A percentile compares a stretch with the other conserved stretches of the same genome.
Conservation (phyloP, 129 eudicot species). For the Flaveria brownii region DNA sequence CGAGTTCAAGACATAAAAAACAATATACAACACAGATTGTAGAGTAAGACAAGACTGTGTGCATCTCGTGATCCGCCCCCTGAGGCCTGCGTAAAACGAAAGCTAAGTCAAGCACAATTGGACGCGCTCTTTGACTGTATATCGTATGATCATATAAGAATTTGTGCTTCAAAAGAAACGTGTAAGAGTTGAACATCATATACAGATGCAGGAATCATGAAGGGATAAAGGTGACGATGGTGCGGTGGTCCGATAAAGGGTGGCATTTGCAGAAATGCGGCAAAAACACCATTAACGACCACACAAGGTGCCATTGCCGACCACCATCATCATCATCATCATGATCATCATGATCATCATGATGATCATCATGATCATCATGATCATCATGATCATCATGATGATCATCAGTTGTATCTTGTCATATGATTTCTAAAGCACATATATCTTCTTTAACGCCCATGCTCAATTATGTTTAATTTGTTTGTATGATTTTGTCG, state of each 20-base stretch:
- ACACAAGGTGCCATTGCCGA: slow-evolving; percentile 19
- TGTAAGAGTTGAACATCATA: slow-evolving; percentile 15
- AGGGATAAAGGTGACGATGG: slow-evolving; percentile 22
- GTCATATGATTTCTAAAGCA: not conserved
- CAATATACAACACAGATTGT: too few species aligned
- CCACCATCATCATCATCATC: not conserved
- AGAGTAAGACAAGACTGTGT: too few species aligned
- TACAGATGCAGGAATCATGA: not conserved
- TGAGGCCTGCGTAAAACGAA: too few species aligned
- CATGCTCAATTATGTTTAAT: slow-evolving; percentile 15
- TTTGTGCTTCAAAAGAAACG: slow-evolving; percentile 8
- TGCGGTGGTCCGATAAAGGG: slow-evolving; percentile 36
- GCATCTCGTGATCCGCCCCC: too few species aligned
- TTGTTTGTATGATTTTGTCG: slow-evolving; percentile 6
- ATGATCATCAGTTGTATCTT: not conserved
- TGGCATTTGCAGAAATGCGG: slow-evolving; percentile 13
- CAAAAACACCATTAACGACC: slow-evolving; percentile 19
- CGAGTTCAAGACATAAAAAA: too few species aligned
- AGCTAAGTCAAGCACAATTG: too few species aligned
- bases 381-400: not conserved
- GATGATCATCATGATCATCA: slow-evolving; percentile 6
- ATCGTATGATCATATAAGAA: too few species aligned
- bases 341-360: not conserved
- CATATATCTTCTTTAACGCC: slow-evolving; percentile 1
- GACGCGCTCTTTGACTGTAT: too few species aligned